Percentiles rank a stretch among this genome's conserved stretches.
Conservation (phyloP, 257 asterid species). For the Nicotiana undulata region DNA sequence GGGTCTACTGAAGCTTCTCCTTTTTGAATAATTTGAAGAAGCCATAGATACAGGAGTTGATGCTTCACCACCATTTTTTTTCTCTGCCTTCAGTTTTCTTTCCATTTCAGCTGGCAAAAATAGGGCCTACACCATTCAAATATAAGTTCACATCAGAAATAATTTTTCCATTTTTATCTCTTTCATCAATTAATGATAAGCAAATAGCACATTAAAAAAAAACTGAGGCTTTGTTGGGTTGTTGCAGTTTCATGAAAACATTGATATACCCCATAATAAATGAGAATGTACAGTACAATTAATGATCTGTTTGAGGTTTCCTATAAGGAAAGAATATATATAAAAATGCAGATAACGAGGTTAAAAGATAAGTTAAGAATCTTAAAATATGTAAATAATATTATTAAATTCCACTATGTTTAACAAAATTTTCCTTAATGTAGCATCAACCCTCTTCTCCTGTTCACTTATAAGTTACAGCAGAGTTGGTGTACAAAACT, state of each 20-base stretch:
- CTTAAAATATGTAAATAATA: neutral
- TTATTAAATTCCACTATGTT: neutral
- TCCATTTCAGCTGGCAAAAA: constrained; percentile 31
- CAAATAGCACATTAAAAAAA: neutral
- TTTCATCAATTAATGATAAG: neutral
- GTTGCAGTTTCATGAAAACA: neutral
- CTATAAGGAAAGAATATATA: neutral
- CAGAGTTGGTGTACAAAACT: too few relatives aligned
- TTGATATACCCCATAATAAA: neutral
- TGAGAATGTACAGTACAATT: neutral
- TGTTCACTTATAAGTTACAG: too few relatives aligned
- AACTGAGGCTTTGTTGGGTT: neutral
- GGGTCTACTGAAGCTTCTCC: constrained; percentile 57
- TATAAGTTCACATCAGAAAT: too few relatives aligned
- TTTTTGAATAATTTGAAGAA: constrained; percentile 29
- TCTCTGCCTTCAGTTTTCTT: constrained; percentile 30
- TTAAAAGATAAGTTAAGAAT: neutral
- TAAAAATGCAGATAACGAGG: neutral
- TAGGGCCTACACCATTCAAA: constrained; percentile 1
- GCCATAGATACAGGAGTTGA: neutral
- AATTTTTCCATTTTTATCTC: neutral
- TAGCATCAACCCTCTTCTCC: neutral
- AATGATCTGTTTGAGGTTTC: neutral
- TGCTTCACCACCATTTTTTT: constrained; percentile 14
- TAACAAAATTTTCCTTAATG: neutral